phyloP scores from a whole-genome alignment of 2,329 filamentous ascomycete species.

The Claviceps digitariae region DNA sequence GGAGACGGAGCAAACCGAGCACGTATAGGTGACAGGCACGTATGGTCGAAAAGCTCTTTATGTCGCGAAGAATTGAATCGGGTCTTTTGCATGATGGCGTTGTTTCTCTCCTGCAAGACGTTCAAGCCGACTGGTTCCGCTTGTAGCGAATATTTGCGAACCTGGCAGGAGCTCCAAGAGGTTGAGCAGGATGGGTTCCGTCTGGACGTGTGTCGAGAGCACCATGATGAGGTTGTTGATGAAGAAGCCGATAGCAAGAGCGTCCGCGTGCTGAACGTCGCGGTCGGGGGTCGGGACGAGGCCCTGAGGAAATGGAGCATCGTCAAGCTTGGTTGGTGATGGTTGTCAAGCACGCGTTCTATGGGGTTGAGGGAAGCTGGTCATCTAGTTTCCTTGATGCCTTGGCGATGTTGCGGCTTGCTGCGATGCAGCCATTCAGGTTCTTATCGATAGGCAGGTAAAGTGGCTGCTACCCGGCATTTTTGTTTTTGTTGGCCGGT shows the following conservation, averaged over 20 bases:
- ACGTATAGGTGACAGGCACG: slow-evolving; percentile 39
- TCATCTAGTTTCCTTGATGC: too few species aligned
- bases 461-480: too few species aligned
- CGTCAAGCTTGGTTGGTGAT: background rate
- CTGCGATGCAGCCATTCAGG: too few species aligned
- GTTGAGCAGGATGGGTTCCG: background rate
- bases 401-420: too few species aligned
- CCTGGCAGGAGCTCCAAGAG: background rate
- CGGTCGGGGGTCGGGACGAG: background rate
- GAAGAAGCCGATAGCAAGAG: background rate
- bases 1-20: slow-evolving; percentile 89
- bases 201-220: background rate
- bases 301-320: background rate
- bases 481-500: too few species aligned
- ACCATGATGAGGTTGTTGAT: background rate
- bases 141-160: background rate
- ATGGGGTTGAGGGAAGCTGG: too few species aligned
- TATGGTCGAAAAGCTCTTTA: slow-evolving; percentile 21
- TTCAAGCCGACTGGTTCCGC: slow-evolving; percentile 6
- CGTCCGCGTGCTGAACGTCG: background rate
- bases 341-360: background rate
- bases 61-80: background rate
- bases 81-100: slow-evolving; percentile 12
- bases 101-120: slow-evolving; percentile 8
- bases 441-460: background rate